Conservation (phyloP, 2,329 filamentous ascomycete genomes). For the Colletotrichum paranaense region DNA sequence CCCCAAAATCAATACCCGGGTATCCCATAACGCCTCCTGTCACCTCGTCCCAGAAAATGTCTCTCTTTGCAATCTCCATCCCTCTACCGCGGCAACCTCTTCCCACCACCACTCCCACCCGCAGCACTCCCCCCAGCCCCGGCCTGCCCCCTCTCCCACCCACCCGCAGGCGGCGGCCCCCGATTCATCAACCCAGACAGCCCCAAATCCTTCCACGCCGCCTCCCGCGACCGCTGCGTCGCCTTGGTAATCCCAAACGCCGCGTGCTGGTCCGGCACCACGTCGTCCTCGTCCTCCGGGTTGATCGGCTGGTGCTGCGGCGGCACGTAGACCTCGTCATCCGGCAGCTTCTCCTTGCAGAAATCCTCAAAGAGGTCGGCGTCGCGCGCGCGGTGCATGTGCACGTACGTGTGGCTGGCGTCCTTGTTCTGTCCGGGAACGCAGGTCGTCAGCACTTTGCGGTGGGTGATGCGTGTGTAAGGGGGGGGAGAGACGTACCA, state of each 20-base stretch:
- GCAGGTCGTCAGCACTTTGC: neutral
- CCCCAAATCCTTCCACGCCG: slow-evolving; percentile 83
- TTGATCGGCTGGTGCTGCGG: slow-evolving; percentile 84
- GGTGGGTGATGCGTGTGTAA: neutral
- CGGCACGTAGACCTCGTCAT: slow-evolving; percentile 86
- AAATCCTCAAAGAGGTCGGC: slow-evolving; percentile 84
- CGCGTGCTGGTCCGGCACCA: slow-evolving; percentile 88
- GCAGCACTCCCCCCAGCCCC: slow-evolving; percentile 39
- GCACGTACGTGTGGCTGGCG: slow-evolving; percentile 78
- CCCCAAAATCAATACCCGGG: slow-evolving; percentile 16
- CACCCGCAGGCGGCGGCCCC: slow-evolving; percentile 55
- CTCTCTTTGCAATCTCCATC: neutral
- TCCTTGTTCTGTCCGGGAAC: slow-evolving; percentile 71
- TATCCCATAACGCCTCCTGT: slow-evolving; percentile 28
- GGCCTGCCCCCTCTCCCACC: slow-evolving; percentile 26
- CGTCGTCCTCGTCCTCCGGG: slow-evolving; percentile 89
- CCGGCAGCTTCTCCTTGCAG: slow-evolving; percentile 76
- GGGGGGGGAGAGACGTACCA: neutral
- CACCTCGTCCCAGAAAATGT: no score
- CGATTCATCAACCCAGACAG: slow-evolving; percentile 76
- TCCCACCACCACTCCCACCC: slow-evolving; percentile 30
- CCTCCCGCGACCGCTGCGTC: slow-evolving; percentile 76
- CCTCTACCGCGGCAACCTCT: slow-evolving; percentile 25
- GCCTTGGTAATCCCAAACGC: slow-evolving; percentile 88
- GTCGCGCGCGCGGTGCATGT: slow-evolving; percentile 78